Percentiles rank a stretch among this genome's conserved stretches.
phyloP scores from a whole-genome alignment of 2,329 filamentous ascomycete species.

The Sporothrix inflata region DNA sequence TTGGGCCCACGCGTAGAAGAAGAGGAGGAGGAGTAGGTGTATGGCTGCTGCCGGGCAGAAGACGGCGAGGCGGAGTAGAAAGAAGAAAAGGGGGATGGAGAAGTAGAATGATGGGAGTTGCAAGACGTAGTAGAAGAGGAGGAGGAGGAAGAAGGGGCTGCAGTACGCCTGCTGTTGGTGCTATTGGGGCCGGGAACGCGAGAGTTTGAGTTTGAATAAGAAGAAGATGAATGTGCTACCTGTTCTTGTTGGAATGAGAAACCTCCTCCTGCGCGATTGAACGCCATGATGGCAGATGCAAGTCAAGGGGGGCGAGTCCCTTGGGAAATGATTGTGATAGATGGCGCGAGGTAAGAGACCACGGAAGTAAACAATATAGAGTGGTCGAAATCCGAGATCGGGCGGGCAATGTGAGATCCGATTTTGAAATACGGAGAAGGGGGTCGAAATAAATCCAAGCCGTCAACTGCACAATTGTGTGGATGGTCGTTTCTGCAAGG shows the following conservation, averaged over 20 bases:
- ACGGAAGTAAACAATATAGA: background rate
- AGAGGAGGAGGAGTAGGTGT: background rate
- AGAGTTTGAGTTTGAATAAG: conserved; percentile 9
- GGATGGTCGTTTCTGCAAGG: background rate
- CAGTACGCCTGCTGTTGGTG: background rate
- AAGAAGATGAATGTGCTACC: conserved; percentile 36
- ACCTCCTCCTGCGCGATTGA: conserved; percentile 35
- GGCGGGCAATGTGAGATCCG: background rate
- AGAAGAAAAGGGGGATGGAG: background rate
- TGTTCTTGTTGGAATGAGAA: conserved; percentile 42
- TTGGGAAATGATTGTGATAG: background rate
- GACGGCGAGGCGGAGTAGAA: background rate
- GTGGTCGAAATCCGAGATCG: background rate
- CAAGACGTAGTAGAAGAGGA: background rate
- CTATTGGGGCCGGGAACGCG: background rate
- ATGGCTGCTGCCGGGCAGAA: background rate
- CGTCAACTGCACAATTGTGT: background rate
- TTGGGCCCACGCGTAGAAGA: conserved; percentile 11
- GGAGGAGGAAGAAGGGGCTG: background rate
- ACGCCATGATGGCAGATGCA: conserved; percentile 38
- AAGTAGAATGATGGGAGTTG: background rate
- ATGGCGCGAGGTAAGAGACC: background rate
- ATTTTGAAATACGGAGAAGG: background rate
- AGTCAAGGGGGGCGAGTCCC: background rate
- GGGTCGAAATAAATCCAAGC: background rate